Conservation (phyloP, 257 asterid species). For the Prunella vulgaris region DNA sequence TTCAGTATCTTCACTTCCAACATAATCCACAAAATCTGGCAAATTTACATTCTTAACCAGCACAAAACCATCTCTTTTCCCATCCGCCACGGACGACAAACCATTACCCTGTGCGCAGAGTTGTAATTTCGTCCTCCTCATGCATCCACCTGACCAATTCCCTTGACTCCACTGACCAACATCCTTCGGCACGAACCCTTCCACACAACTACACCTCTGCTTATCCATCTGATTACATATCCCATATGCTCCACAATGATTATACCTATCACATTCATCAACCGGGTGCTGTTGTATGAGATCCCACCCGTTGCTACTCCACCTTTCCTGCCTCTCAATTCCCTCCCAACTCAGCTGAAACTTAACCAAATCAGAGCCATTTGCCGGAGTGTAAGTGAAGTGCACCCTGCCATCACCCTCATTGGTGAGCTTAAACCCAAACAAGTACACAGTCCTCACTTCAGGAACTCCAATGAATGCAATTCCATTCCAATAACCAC, state of each 20-base stretch:
- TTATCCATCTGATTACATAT: conserved; percentile 29
- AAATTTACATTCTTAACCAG: conserved; percentile 38
- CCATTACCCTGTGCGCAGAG: conserved; percentile 30
- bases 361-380: conserved; percentile 27
- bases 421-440: conserved; percentile 43
- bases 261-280: conserved; percentile 44
- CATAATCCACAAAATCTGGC: conserved; percentile 60
- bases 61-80: conserved; percentile 37
- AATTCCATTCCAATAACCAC: conserved; percentile 60
- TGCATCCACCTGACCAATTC: conserved; percentile 60
- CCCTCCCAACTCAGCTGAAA: conserved; percentile 48
- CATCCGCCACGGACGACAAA: not conserved
- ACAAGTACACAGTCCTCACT: conserved; percentile 23
- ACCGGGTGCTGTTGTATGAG: conserved; percentile 42
- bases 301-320: conserved; percentile 44
- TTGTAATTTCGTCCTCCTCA: conserved; percentile 34
- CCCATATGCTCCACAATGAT: conserved; percentile 60
- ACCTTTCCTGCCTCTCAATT: conserved; percentile 36
- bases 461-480: conserved; percentile 47
- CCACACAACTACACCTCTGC: conserved; percentile 44
- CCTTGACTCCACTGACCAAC: conserved; percentile 41
- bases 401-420: conserved; percentile 22
- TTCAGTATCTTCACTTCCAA: conserved; percentile 15
- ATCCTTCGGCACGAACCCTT: conserved; percentile 50
- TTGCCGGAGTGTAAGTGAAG: conserved; percentile 34